These are phyloP conservation scores for Xylaria castorea DNA, from an alignment of 495 filamentous ascomycete species.

Conservation along the genomic window DNA sequence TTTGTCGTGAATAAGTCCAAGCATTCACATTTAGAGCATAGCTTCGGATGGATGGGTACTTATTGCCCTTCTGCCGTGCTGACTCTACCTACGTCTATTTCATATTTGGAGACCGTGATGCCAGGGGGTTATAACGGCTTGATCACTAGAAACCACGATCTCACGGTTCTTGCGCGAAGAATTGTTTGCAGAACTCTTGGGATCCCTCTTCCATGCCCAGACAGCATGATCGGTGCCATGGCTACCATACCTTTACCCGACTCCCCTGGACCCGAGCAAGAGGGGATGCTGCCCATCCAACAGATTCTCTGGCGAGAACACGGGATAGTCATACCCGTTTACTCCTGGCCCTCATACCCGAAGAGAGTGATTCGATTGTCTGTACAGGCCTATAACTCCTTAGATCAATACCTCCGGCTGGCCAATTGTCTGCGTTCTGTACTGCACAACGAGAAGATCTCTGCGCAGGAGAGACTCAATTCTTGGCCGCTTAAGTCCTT, in stretches of 20 bases:
- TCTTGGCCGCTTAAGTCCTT: background rate
- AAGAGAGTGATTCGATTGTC: background rate
- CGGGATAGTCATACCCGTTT: conserved; percentile 3
- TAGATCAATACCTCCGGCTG: background rate
- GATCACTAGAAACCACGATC: conserved; percentile 10
- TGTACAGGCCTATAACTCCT: conserved; percentile 2
- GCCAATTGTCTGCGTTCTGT: conserved; percentile 2
- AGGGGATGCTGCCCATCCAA: conserved; percentile 4
- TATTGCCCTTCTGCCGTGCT: conserved; percentile 3
- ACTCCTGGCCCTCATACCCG: conserved; percentile 3
- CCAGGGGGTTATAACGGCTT: conserved; percentile 2
- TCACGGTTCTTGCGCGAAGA: conserved; percentile 8
- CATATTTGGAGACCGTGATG: background rate
- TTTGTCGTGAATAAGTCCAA: conserved; percentile 10
- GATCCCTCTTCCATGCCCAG: conserved; percentile 8
- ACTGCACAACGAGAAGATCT: background rate
- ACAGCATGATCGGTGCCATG: conserved; percentile 12
- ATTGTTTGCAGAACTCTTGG: conserved; percentile 15
- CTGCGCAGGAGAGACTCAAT: background rate
- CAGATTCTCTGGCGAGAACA: conserved; percentile 11
- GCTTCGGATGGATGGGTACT: conserved; percentile 11
- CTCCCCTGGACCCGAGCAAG: background rate
- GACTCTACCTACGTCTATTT: conserved; percentile 4
- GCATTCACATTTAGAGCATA: conserved; percentile 11
- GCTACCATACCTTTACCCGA: conserved; percentile 5